Base-by-base conservation (phyloP, 2,329 filamentous ascomycete genomes). In the Pseudogymnoascus sp. region DNA sequence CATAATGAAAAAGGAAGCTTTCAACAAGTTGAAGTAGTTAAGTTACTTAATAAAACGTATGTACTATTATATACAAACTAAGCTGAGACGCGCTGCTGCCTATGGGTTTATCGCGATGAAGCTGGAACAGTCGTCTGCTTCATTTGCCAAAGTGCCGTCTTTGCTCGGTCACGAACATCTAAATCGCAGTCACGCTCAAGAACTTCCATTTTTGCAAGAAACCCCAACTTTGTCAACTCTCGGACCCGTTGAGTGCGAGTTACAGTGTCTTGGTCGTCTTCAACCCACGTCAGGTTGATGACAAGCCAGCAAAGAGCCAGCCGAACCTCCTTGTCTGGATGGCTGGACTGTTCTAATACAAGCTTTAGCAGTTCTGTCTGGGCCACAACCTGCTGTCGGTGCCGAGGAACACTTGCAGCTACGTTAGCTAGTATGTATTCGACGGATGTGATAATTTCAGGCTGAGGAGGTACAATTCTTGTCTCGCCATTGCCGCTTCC, bases 401-500 rank as follows among this genome's bases (percentile, higher is more conserved):
- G 91, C 31, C 84, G 83, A 2, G 91, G 86, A 11, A 87, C 80
- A 67, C 91, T 91, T 8, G 93, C 93, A 16, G 92, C 91, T 69
- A 97, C 86, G 76, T 97, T 92, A 12, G 95, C 88, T 59, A 97
- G 81, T 63, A 97, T 87, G 73, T 87, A 95, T 28, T 91, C 85
- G 10, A 93, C 89, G 2, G 90, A 84, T 69, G 85, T 83, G 61
- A 97, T 82, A 66, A 97, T 89, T 74, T 91, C 89, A 23, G 82
- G 73, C 66, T 84, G 83, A 7, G 84, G 82, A 65, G 84, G 80
- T 8, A 87, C 73, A 28, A 87, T 76, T 56, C 80, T 78, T 0
- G 80, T 74, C 66, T 83, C 81, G 42, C 69, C 78, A 36, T 69
- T 70, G 11, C 69, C 69, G 16, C 5, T 60, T 38, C 36, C 59